Base-by-base conservation (phyloP, 2,329 filamentous ascomycete species). In the Penicillium olsonii region DNA sequence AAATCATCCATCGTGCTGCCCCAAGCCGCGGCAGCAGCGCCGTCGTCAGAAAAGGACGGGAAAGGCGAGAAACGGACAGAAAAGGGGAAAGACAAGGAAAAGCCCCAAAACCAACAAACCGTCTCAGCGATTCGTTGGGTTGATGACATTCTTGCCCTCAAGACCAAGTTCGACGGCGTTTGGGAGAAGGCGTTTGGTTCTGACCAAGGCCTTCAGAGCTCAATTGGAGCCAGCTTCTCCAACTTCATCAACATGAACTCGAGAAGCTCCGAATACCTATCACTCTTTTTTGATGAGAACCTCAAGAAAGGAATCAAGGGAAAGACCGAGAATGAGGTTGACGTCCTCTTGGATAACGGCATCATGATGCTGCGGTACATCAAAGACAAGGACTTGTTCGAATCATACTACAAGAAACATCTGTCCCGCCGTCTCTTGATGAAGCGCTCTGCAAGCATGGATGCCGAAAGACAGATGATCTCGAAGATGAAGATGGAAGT, bases 331-430 rank as follows among this genome's bases (percentile, higher is more conserved):
- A 80, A 79, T 22, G 92, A 97, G 66, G 83, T 96, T 12, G 92
- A 97, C 62, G 70, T 75, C 7, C 83, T 95, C 1, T 77, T 97
- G 34, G 92, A 96, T 51, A 95, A 94, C 67, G 92, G 92, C 11
- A 95, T 96, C 53, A 84, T 87, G 0, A 77, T 99, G 6, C 81
- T 99, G 44, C 85, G 91, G 38, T 96, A 95, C 61, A 82, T 99
- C 31, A 84, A 86, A 47, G 92, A 97, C 64, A 94, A 92, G 72
- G 94, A 99, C 67, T 79, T 95, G 59, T 96, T 99, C 64, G 92
- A 99, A 74, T 84, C 88, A 4, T 99, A 99, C 71, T 97, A 99
- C 77, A 96, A 97, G 77, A 95, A 95, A 68, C 94, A 99, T 72
- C 80, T 99, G 19, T 92, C 90, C 37, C 87, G 90, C 52, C 85